phyloP scores from a whole-genome alignment of 2,329 filamentous ascomycete genomes.

The Aspergillus piperis region DNA sequence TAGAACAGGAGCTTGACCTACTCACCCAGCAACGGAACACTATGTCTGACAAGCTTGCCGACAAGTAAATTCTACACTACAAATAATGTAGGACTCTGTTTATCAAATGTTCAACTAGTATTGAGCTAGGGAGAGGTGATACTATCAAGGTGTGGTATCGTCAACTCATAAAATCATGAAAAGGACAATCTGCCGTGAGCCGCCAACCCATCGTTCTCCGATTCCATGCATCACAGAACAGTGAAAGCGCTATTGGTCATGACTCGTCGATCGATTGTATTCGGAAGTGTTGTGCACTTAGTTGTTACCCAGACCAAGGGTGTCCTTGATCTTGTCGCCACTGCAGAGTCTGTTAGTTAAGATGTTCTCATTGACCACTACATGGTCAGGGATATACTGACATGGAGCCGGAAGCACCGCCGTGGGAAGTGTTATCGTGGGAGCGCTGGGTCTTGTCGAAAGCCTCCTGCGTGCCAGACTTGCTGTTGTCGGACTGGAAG shows the following conservation, averaged over 20 bases:
- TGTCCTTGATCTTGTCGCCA: slow-evolving; percentile 48
- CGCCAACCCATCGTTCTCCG: not conserved
- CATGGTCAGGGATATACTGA: slow-evolving; percentile 28
- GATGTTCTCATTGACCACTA: not conserved
- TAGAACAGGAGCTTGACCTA: slow-evolving; percentile 64
- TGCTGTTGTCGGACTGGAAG: slow-evolving; percentile 54
- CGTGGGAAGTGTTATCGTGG: slow-evolving; percentile 44
- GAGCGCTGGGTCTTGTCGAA: slow-evolving; percentile 53
- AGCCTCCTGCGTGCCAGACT: slow-evolving; percentile 56
- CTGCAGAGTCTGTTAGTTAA: slow-evolving; percentile 24
- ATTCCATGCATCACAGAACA: slow-evolving; percentile 3
- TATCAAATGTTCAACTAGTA: slow-evolving; percentile 5
- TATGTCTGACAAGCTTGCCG: slow-evolving; percentile 73
- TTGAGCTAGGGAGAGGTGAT: slow-evolving; percentile 13
- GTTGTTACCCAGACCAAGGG: slow-evolving; percentile 42
- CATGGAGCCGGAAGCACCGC: slow-evolving; percentile 43
- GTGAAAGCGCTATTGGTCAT: not conserved
- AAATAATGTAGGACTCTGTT: not conserved
- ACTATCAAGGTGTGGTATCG: slow-evolving; percentile 27
- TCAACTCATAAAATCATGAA: slow-evolving; percentile 23
- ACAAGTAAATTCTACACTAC: slow-evolving; percentile 26
- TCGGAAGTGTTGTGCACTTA: slow-evolving; percentile 9
- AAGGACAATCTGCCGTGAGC: slow-evolving; percentile 10
- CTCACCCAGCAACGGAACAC: slow-evolving; percentile 67
- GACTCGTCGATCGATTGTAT: not conserved